Base-by-base conservation (phyloP, 148 eudicot species). In the Rhododendron mucronatum region DNA sequence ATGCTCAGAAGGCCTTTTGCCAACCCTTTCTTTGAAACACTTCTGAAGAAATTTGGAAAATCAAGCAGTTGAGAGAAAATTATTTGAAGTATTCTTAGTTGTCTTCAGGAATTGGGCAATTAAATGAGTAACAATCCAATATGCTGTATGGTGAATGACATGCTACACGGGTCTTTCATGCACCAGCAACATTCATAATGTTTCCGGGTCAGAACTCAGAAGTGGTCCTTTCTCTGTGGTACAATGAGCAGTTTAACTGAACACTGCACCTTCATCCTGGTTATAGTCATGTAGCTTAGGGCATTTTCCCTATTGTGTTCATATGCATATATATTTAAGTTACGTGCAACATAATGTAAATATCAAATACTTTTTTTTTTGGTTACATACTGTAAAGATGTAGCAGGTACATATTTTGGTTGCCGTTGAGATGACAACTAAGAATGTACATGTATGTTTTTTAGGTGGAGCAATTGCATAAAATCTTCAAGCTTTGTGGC, bases 391-490 rank as follows among this genome's bases (percentile, higher is more conserved):
- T 57, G 11, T 53, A 33, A 81, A 16, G 59, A 57, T n/a, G 48
- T 37, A 57, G 15, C 35, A 8, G 39, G 67, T 81, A 57, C 23
- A 8, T 21, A 18, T 55, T 55, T 53, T 39, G 63, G 45, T 28
- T 61, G 63, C 41, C 35, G 51, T 63, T 61, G 63, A 59, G 37
- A 39, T 47, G 81, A 59, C 18, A 8, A 33, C 30, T 15, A 23
- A 14, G 37, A 51, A 39, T 80, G 41, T 41, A 67, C 77, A 39
- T 83, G 39, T 69, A 48, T 37, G 37, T 35, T 78, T 82, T 82
- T 50, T 84, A 96, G 99, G 98, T 96, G 89, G 99, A 96, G 85
- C 99, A 96, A 90, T 86, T 96, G 91, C 98, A 96, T 83, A 95
- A 92, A 85, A 95, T 96, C 51, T 96, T 96, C 86, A 96, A 93